Percentiles rank a stretch among this genome's conserved stretches.
Conservation (phyloP, 768 basidiomycete genomes). For the Pholiota microspora region DNA sequence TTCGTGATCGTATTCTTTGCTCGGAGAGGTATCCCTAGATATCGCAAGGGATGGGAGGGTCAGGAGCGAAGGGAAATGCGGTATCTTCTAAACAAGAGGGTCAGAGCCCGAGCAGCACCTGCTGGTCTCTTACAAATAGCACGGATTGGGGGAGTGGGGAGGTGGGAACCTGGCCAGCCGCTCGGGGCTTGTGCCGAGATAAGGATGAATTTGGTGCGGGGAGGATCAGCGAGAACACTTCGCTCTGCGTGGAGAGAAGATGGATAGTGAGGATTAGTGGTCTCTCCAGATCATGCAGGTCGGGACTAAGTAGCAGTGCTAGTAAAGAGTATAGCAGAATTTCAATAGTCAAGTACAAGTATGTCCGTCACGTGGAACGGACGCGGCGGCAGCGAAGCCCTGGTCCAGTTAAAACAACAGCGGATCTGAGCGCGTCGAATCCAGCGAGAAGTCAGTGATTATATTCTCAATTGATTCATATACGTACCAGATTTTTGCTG, state of each 20-base stretch:
- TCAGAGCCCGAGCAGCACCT: constrained; percentile 7
- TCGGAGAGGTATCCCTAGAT: background rate
- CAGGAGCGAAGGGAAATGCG: constrained; percentile 1
- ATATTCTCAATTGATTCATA: too few relatives aligned
- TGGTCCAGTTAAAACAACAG: too few relatives aligned
- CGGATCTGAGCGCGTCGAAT: too few relatives aligned
- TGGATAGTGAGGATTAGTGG: too few relatives aligned
- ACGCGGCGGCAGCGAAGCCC: too few relatives aligned
- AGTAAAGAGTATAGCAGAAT: too few relatives aligned
- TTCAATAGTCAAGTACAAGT: too few relatives aligned
- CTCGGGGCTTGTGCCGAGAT: constrained; percentile 7
- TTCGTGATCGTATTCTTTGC: constrained; percentile 13
- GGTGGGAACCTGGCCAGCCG: background rate
- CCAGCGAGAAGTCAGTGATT: too few relatives aligned
- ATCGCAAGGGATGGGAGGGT: background rate
- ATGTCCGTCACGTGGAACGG: too few relatives aligned
- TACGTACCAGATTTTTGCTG: too few relatives aligned
- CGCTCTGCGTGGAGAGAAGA: background rate
- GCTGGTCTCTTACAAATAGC: constrained; percentile 4
- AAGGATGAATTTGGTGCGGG: background rate
- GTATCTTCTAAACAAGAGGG: constrained; percentile 3
- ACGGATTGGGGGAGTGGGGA: background rate
- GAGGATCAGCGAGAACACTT: background rate
- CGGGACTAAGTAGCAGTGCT: too few relatives aligned
- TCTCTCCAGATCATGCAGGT: too few relatives aligned